phyloP scores from a whole-genome alignment of 1,284 basidiomycete genomes.

The Laetiporus sulphureus region DNA sequence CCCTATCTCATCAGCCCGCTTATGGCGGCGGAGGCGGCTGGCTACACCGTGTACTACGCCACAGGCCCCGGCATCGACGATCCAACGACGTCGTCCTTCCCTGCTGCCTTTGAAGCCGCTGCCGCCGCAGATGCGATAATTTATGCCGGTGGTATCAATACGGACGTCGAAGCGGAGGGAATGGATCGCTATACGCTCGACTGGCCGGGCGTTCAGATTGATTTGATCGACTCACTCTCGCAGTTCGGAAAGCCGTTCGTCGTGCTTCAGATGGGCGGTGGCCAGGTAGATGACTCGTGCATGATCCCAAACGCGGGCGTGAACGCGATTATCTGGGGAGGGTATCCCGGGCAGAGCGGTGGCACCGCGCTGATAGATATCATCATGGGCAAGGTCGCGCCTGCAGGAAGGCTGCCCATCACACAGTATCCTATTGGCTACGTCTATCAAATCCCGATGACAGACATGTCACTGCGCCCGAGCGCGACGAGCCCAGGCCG shows the following conservation, averaged over 20 bases:
- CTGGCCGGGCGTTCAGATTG: conserved; percentile 51
- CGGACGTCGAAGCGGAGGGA: conserved; percentile 45
- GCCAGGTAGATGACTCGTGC: conserved; percentile 43
- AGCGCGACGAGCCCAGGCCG: conserved; percentile 42
- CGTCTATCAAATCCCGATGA: conserved; percentile 43
- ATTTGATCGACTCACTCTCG: conserved; percentile 38
- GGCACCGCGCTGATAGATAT: conserved; percentile 46
- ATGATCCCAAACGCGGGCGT: conserved; percentile 38
- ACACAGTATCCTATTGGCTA: conserved; percentile 51
- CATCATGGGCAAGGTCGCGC: conserved; percentile 41
- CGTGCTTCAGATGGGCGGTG: conserved; percentile 49
- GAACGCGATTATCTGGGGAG: conserved; percentile 48
- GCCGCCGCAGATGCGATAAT: conserved; percentile 30
- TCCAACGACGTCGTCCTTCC: conserved; percentile 36
- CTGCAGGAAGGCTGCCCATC: conserved; percentile 44
- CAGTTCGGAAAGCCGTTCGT: conserved; percentile 42
- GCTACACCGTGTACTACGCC: conserved; percentile 38
- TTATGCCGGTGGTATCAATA: conserved; percentile 41
- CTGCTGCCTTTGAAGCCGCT: conserved; percentile 26
- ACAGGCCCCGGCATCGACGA: conserved; percentile 34
- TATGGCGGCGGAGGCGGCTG: conserved; percentile 38
- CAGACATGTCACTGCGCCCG: conserved; percentile 49
- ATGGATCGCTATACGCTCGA: conserved; percentile 42
- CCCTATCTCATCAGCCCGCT: conserved; percentile 50
- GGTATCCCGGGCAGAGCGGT: conserved; percentile 49